Evolutionary conservation across 2,329 filamentous ascomycete genomes (phyloP).

Genomic region (Akanthomyces muscarius): DNA sequence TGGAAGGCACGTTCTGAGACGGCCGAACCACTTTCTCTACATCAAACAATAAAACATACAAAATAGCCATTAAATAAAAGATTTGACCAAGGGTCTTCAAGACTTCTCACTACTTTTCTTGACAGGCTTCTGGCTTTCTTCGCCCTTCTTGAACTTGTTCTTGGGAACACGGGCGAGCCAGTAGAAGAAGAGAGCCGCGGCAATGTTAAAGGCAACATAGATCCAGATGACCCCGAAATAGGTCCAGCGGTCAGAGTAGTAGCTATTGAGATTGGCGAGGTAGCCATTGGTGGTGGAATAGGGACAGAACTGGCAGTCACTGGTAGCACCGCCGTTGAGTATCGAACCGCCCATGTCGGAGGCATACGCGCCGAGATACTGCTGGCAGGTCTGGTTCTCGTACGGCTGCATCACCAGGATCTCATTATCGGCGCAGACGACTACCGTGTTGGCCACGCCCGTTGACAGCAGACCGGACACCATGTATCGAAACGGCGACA

Average conservation of each 20-base stretch:
- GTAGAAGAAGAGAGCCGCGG: conserved; percentile 45
- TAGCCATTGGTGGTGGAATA: conserved; percentile 41
- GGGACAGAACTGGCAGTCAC: conserved; percentile 47
- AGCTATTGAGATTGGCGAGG: conserved; percentile 40
- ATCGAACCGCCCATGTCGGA: conserved; percentile 49
- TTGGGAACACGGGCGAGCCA: conserved; percentile 35
- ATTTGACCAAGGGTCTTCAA: too few relatives aligned
- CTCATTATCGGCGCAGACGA: conserved; percentile 68
- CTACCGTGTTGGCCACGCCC: conserved; percentile 62
- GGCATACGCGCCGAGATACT: conserved; percentile 56
- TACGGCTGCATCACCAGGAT: conserved; percentile 56
- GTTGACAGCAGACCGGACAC: conserved; percentile 67
- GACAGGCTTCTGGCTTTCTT: not conserved
- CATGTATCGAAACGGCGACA: conserved; percentile 79
- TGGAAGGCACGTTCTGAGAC: not conserved
- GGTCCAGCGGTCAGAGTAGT: conserved; percentile 53
- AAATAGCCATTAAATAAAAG: too few relatives aligned
- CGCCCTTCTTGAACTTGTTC: conserved; percentile 26
- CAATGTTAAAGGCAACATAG: conserved; percentile 50
- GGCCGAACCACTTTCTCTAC: too few relatives aligned
- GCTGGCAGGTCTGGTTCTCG: conserved; percentile 49
- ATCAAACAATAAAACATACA: too few relatives aligned
- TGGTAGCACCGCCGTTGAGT: conserved; percentile 41
- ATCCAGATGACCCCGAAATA: conserved; percentile 49
- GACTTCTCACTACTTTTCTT: too few relatives aligned